Percentiles rank a stretch among this genome's conserved stretches.
phyloP scores from a whole-genome alignment of 768 basidiomycete genomes.

The Lactifluus piperatus region DNA sequence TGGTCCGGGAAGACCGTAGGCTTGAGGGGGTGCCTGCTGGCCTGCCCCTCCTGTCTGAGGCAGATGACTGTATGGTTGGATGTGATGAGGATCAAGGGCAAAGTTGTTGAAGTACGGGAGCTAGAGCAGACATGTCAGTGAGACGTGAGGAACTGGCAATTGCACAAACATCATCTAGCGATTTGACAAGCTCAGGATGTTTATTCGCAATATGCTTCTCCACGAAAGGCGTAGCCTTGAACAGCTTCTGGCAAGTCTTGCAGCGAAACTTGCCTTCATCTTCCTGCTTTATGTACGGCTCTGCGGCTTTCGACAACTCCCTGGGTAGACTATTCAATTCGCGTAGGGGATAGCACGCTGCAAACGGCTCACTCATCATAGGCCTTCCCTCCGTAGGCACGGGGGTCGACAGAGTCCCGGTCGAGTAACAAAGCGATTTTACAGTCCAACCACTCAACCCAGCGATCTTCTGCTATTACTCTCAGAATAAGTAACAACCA shows the following conservation, averaged over 20 bases:
- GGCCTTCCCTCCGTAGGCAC: constrained; percentile 82
- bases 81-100: constrained; percentile 89
- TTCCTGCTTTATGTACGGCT: constrained; percentile 84
- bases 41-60: constrained; percentile 58
- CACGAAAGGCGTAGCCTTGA: constrained; percentile 94
- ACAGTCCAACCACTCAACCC: constrained; percentile 82
- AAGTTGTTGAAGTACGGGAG: constrained; percentile 92
- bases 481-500: constrained; percentile 12
- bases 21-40: constrained; percentile 74
- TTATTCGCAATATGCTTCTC: constrained; percentile 97
- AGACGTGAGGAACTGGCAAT: neutral
- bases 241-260: constrained; percentile 93
- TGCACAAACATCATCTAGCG: constrained; percentile 69
- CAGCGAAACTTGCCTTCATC: constrained; percentile 97
- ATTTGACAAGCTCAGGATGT: constrained; percentile 77
- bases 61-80: constrained; percentile 77
- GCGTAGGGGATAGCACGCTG: neutral
- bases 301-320: constrained; percentile 71
- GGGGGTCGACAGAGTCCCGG: constrained; percentile 71
- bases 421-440: constrained; percentile 79
- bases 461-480: constrained; percentile 60
- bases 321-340: constrained; percentile 34
- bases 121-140: constrained; percentile 34
- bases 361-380: constrained; percentile 69
- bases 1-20: constrained; percentile 69